Base-by-base conservation (phyloP, 352 stramenopile genomes). In the Globisporangium okanoganense region DNA sequence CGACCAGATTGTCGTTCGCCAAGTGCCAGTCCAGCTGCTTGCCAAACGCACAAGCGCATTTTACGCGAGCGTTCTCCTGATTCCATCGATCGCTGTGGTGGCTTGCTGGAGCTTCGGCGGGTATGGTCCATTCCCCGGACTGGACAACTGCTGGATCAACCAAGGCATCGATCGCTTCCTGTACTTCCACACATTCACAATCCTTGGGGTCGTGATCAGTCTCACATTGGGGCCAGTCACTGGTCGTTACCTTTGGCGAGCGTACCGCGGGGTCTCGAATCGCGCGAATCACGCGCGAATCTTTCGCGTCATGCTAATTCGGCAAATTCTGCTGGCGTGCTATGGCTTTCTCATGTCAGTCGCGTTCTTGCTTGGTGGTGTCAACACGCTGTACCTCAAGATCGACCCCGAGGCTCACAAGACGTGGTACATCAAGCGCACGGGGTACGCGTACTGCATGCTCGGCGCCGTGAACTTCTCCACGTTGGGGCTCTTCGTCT, bases 121-220 rank as follows among this genome's bases (percentile, higher is more conserved):
- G 41, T 75, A 72, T 25, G 65, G 65, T 4, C 69, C 69, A 31
- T 75, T 72, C 31, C 61, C 58, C 22, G 69, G 65, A 5, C 65
- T 73, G 29, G 65, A 76, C 54, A 73, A 71, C 29, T 76, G 69
- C 59, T 76, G 65, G 69, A 73, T 76, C 56, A 56, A 65, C n/a
- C 62, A 62, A 8, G 62, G 58, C n/a, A 38, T 61, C 14, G 66
- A 66, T 14, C 69, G 69, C 47, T 54, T 76, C 5, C 41, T 76
- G 2, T 73, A 71, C 53, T 76, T 73, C 31, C 66, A 73, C 48
- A 71, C 62, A 25, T 73, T 76, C 53, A 76, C 66, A 14, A 31
- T 73, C 58, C 51, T 62, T 40, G 50, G 64, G n/a, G 48, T 73
- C 24, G 61, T 60, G 14, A 54, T 69, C 45, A 48, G 50, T 18